Base-by-base conservation (phyloP, 2,329 filamentous ascomycete species). In the Cercospora citrullina region DNA sequence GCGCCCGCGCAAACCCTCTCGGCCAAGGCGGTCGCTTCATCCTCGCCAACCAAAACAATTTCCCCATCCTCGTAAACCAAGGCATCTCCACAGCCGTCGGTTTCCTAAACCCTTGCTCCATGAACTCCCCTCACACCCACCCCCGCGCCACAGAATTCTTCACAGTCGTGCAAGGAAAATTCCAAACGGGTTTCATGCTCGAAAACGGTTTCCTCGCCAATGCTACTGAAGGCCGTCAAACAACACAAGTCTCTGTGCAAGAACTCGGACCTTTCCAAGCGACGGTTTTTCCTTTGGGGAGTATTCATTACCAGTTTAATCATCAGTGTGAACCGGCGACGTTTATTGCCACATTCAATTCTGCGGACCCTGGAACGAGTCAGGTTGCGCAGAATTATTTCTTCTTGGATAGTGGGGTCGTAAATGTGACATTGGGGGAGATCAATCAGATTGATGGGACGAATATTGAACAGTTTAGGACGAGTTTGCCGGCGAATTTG, bases 251-350 rank as follows among this genome's bases (percentile, higher is more conserved):
- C 68, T 76, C 77, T 26, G 79, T 80, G 8, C 57, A 60, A 36
- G 74, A 72, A 4, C 75, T 84, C 23, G 73, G 75, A 55, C 77
- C 79, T 48, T 81, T 80, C 73, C 78, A 83, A 63, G 82, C 80
- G 64, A 82, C 82, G n/a, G 80, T 83, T 10, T 83, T 84, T 21
- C 64, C 64, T 0, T 4, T 53, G 26, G 83, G 83, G 18, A 75
- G 70, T 65, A 83, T 84, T 68, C 83, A 85, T 72, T 84, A 79
- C 75, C 81, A 84, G 72, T 80, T 84, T 78, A 84, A 85, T 76
- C 75, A 79, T 36, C 78, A 78, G 61, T 85, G 83, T 74, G 72
- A 80, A n/a, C 73, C 75, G 1, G 81, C 82, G 2, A 78, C 77
- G 2, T 83, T 82, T 68, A 79, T 84, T 23, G 81, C 82, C 1